Evolutionary conservation across 768 basidiomycete species (phyloP).

Genomic region (Lentinus brumalis): DNA sequence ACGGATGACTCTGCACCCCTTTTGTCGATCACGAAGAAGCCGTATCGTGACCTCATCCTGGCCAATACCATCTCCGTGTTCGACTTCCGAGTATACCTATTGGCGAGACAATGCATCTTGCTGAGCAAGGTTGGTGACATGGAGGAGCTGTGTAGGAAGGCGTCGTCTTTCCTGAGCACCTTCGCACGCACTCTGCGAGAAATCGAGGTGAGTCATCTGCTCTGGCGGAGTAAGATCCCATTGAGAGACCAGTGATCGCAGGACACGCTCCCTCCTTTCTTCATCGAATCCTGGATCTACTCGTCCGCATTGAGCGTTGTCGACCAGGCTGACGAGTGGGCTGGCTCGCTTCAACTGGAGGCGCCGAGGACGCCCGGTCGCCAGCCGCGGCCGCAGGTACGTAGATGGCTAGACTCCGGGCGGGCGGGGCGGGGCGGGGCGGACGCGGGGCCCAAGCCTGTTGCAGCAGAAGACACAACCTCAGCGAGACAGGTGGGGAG

Average conservation of each 20-base stretch:
- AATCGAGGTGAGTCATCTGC: conserved; percentile 55
- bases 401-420: too few species aligned
- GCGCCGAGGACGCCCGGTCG: too few species aligned
- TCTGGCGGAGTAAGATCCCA: neutral
- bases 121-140: conserved; percentile 69
- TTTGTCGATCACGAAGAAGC: conserved; percentile 77
- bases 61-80: conserved; percentile 91
- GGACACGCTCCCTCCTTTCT: conserved; percentile 62
- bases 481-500: too few species aligned
- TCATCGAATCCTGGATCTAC: conserved; percentile 93
- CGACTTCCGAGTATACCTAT: conserved; percentile 90
- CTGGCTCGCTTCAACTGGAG: conserved; percentile 50
- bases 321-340: conserved; percentile 79
- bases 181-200: conserved; percentile 78
- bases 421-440: too few species aligned
- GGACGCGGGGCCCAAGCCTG: too few species aligned
- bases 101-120: conserved; percentile 81
- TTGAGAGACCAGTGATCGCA: conserved; percentile 26
- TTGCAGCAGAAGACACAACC: too few species aligned
- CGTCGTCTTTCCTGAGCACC: conserved; percentile 70
- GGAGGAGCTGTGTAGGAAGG: conserved; percentile 71
- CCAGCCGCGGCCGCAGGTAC: too few species aligned
- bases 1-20: conserved; percentile 83
- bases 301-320: conserved; percentile 85
- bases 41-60: conserved; percentile 87